Evolutionary conservation across 257 asterid species (phyloP).

Genomic region (Asclepias syriaca): DNA sequence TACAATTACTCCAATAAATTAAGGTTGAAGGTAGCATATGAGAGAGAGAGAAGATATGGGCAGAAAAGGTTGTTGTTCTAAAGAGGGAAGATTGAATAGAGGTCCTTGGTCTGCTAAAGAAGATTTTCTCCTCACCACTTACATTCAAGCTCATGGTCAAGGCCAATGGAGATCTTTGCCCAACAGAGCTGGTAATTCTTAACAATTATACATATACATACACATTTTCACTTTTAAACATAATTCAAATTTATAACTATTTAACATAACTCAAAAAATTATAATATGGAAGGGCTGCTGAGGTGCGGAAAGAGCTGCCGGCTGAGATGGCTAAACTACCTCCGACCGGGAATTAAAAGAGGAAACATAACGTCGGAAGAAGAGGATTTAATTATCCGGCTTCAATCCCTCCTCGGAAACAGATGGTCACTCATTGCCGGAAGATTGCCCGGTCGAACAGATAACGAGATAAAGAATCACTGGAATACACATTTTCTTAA

Average conservation of each 20-base stretch:
- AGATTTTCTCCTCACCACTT: constrained; percentile 38
- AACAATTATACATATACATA: background rate
- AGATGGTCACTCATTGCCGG: constrained; percentile 82
- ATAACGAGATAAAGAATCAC: constrained; percentile 68
- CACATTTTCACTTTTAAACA: too few relatives aligned
- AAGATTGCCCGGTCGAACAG: constrained; percentile 74
- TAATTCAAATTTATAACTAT: too few relatives aligned
- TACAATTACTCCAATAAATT: too few relatives aligned
- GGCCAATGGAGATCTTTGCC: constrained; percentile 64
- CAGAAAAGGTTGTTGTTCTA: constrained; percentile 52
- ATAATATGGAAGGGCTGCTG: constrained; percentile 33
- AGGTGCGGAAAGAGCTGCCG: constrained; percentile 86
- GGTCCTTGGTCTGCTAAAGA: constrained; percentile 57
- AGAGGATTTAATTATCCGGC: constrained; percentile 58
- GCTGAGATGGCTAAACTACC: constrained; percentile 73
- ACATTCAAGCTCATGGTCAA: constrained; percentile 46
- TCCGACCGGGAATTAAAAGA: constrained; percentile 66
- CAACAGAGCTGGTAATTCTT: constrained; percentile 41
- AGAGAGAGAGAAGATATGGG: constrained; percentile 27
- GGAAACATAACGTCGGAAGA: constrained; percentile 58
- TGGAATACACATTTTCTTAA: constrained; percentile 66
- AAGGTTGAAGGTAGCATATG: too few relatives aligned
- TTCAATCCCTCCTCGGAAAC: constrained; percentile 61
- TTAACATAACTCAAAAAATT: too few relatives aligned
- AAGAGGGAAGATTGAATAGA: constrained; percentile 37